phyloP scores from a whole-genome alignment of 768 basidiomycete genomes.

The Saitozyma sp. region DNA sequence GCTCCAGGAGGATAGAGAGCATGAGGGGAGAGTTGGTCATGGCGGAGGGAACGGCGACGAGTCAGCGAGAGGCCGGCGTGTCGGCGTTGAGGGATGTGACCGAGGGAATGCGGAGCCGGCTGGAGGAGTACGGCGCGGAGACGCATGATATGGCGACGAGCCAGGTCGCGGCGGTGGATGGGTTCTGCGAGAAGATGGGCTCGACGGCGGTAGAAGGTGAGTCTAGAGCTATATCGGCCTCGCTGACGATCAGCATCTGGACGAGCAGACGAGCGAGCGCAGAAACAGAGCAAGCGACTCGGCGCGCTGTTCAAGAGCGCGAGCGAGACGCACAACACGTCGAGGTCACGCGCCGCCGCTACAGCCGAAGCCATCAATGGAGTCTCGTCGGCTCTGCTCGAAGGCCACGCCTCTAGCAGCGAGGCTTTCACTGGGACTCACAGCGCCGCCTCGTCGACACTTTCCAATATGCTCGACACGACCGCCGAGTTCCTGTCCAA shows the following conservation, averaged over 20 bases:
- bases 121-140: conserved; percentile 23
- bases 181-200: conserved; percentile 22
- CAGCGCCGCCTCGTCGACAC: conserved; percentile 20
- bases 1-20: conserved; percentile 58
- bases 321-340: conserved; percentile 1
- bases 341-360: not conserved
- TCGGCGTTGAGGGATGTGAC: conserved; percentile 24
- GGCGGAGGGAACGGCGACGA: conserved; percentile 10
- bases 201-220: conserved; percentile 24
- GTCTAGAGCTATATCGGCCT: not conserved
- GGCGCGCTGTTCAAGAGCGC: not conserved
- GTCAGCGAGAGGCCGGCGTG: conserved; percentile 25
- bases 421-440: conserved; percentile 11
- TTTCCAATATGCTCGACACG: conserved; percentile 26
- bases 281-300: conserved; percentile 7
- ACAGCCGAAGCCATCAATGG: conserved; percentile 2
- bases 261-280: conserved; percentile 8
- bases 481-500: conserved; percentile 37
- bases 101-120: conserved; percentile 12
- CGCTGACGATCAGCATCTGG: conserved; percentile 8
- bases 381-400: not conserved
- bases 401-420: conserved; percentile 7
- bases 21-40: conserved; percentile 55
- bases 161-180: conserved; percentile 29
- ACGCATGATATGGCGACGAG: conserved; percentile 16